Percentiles rank a stretch among this genome's conserved stretches.
Conservation (phyloP, 495 filamentous ascomycete genomes). For the Daldinia grandis region DNA sequence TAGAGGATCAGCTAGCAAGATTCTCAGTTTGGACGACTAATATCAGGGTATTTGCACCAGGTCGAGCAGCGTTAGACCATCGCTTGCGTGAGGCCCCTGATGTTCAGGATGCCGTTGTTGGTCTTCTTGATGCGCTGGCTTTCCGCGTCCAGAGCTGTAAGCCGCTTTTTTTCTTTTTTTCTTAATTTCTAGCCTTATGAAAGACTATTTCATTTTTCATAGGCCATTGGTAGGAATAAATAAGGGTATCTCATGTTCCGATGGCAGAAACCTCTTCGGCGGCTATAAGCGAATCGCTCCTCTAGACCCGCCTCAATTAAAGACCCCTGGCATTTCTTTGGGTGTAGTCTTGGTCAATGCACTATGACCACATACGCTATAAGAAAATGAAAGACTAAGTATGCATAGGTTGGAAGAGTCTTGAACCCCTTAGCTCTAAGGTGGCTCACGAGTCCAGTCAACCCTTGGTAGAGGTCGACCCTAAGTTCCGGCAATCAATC, state of each 20-base stretch:
- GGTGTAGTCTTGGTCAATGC: neutral
- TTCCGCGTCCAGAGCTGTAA: neutral
- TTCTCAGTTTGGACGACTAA: conserved; percentile 20
- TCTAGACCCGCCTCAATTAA: neutral
- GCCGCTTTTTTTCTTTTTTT: neutral
- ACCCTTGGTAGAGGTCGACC: neutral
- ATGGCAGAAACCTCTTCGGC: neutral
- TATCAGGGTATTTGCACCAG: conserved; percentile 11
- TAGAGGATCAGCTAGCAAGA: conserved; percentile 16
- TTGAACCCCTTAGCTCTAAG: neutral
- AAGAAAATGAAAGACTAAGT: neutral
- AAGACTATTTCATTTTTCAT: neutral
- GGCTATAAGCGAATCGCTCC: neutral
- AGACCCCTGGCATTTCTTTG: neutral
- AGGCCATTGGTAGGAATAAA: neutral
- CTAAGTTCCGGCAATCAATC: neutral
- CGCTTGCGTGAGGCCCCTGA: conserved; percentile 10
- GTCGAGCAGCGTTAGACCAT: conserved; percentile 3
- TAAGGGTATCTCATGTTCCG: neutral
- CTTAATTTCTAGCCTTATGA: neutral
- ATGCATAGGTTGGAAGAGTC: neutral
- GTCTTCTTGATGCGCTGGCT: neutral
- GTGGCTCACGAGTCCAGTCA: neutral
- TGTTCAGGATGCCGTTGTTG: neutral
- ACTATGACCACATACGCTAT: neutral